Base-by-base conservation (phyloP, 305 asterid species). In the Fraxinus nigra region DNA sequence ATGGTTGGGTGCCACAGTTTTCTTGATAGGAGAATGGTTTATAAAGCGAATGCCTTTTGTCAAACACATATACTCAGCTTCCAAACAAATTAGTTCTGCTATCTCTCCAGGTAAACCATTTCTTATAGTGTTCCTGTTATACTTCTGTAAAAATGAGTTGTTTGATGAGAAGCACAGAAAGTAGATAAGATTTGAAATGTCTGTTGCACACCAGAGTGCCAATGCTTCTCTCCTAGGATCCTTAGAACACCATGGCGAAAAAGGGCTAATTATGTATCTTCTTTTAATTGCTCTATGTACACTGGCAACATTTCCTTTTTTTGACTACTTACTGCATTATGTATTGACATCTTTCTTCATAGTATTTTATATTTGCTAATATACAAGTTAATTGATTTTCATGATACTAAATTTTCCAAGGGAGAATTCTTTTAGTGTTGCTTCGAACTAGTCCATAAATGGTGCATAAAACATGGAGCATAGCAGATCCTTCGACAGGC, bases 51-150 rank as follows among this genome's bases (percentile, higher is more conserved):
- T 95, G 98, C 98, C 98, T 78, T 95, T 95, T 79, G 88, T 95
- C 72, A 92, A 83, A 82, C 98, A 95, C 89, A 80, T 95, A 80
- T 93, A 95, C 78, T 93, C 98, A 73, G 98, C 98, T 59, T 95
- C 98, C 34, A 93, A 95, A 88, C 98, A 93, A 87, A 95, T 95
- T 73, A 93, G 98, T 84, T 89, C 98, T 86, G 97, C 98, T 80
- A 85, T 95, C 82, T 93, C 98, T 83, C 98, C 98, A 86, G 98
- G 98, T 94, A 89, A 30, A 84, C 61, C 61, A 2, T 73, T 75
- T 16, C 43, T 80, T 32, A 4, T n/a, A 7, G 40, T 48, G 37
- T 77, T 79, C 7, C 24, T 51, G 35, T 77, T 5, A 10, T 34
- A 32, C 35, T 40, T 51, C 40, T 33, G 67, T 43, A 7, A 24